A percentile compares a stretch with the other conserved stretches of the same genome.
Evolutionary conservation across 257 asterid species (phyloP).

Genomic region (Petunia secreta): DNA sequence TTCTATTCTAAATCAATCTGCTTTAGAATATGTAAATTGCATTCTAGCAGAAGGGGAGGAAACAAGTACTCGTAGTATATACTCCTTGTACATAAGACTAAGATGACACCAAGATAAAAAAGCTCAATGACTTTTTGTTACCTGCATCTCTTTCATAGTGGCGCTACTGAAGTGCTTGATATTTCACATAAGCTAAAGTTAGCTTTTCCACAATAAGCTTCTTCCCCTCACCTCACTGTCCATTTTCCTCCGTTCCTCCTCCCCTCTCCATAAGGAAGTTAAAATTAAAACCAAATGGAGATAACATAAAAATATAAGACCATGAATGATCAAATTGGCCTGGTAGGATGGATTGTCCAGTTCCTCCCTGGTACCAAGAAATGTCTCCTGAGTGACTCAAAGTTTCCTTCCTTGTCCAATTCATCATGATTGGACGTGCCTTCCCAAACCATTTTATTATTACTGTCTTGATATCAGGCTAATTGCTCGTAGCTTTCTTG

Average conservation of each 20-base stretch:
- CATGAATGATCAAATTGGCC: not conserved
- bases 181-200: not conserved
- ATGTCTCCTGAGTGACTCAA: not conserved
- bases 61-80: not conserved
- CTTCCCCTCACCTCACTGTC: not conserved
- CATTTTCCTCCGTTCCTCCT: too few species aligned
- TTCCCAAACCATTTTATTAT: not conserved
- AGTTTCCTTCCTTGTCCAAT: not conserved
- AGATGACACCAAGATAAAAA: not conserved
- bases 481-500: not conserved
- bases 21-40: not conserved
- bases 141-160: not conserved
- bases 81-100: too few species aligned
- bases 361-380: not conserved
- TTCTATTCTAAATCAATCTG: too few species aligned
- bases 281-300: not conserved
- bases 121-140: not conserved
- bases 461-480: not conserved
- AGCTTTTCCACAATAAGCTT: not conserved
- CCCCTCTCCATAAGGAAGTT: not conserved
- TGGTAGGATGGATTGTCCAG: slow-evolving; percentile 2
- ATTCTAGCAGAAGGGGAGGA: not conserved
- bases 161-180: not conserved
- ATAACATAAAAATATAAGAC: not conserved
- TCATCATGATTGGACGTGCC: not conserved